Evolutionary conservation across 2,329 filamentous ascomycete genomes (phyloP).

Genomic region (Westerdykella aurantiaca): DNA sequence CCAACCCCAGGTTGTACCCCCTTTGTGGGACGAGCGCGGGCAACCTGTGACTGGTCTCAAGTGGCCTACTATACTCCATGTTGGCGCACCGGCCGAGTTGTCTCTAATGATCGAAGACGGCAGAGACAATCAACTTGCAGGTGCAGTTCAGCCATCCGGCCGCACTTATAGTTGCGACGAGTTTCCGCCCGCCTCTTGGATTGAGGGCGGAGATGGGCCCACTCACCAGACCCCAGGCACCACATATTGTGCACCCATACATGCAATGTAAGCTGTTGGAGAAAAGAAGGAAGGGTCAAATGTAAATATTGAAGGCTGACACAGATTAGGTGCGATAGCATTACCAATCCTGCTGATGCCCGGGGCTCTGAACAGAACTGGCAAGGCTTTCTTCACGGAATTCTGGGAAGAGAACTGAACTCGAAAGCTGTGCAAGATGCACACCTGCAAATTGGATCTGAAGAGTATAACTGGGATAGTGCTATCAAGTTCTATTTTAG

Average conservation of each 20-base stretch:
- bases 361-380: constrained; percentile 7
- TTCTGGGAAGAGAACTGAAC: not conserved
- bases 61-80: too few relatives aligned
- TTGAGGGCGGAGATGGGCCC: constrained; percentile 17
- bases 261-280: too few relatives aligned
- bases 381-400: constrained; percentile 4
- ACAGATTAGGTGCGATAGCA: too few relatives aligned
- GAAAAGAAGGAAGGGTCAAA: too few relatives aligned
- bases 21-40: too few relatives aligned
- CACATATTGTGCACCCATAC: constrained; percentile 4
- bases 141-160: too few relatives aligned
- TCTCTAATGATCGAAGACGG: too few relatives aligned
- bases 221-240: not conserved
- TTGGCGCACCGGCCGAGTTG: too few relatives aligned
- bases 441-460: not conserved
- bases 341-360: not conserved
- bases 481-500: not conserved
- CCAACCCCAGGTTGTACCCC: constrained; percentile 10
- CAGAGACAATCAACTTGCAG: too few relatives aligned
- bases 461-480: not conserved
- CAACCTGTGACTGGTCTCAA: too few relatives aligned
- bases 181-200: constrained; percentile 23
- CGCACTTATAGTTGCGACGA: constrained; percentile 24
- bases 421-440: not conserved
- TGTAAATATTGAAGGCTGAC: too few relatives aligned